Evolutionary conservation across 83 land plant species (phyloP), one percentile per base, ranked within the genome.

Genomic region (Diphasiastrum complanatum): DNA sequence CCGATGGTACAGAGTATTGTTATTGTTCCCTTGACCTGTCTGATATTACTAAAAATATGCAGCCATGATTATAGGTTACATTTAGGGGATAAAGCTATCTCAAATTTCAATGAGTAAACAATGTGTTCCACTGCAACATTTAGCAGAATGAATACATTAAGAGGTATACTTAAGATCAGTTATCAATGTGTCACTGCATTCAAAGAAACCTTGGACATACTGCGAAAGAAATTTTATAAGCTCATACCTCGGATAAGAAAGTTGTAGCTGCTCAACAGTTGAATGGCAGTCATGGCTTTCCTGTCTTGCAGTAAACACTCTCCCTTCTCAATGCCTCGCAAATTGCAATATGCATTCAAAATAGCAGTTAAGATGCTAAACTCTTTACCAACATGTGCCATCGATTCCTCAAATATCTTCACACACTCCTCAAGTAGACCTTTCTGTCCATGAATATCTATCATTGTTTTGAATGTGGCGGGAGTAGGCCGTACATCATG

Each of bases 391-490:
- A 55, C 59, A 33, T 31, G 52, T 18, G 51, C 52, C 25, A 19
- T 23, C 2, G 68, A 35, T 33, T 51, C 59, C 29, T 47, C 1
- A 4, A 38, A 65, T 16, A 65, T 52, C 11, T 38, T 65, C 47
- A 65, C 19, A 41, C 68, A 65, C n/a, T 65, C 68, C 23, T 51
- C 61, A 34, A 65, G 59, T 31, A 51, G 11, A 14, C 68, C 59
- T 65, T 65, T 65, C 59, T 52, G 51, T 24, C 59, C 60, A 43
- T 65, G 59, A 6, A 47, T 40, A 33, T 65, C 68, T 47, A 65
- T 65, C 0, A 65, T 34, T 40, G 52, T 47, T 31, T 55, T 65
- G 11, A 65, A 52, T 16, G 68, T 65, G 2, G 50, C 40, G 19
- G 36, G 19, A 24, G 51, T 65, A 19, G 68, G 68, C 68, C 52